Evolutionary conservation across 257 asterid genomes (phyloP), one percentile per base, ranked within the genome.

Genomic region (Vinca minor): DNA sequence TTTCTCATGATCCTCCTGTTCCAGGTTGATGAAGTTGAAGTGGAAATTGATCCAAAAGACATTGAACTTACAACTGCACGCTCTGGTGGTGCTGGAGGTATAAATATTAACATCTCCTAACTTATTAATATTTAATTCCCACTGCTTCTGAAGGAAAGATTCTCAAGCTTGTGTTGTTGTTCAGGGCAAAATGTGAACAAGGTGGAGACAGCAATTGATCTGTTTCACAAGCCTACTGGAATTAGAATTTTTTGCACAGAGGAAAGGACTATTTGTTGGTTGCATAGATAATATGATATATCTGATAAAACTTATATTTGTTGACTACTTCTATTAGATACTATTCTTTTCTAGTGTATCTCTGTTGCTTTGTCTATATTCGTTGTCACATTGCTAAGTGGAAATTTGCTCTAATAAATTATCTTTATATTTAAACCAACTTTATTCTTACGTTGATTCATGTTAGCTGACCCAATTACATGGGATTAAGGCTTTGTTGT

Each of bases 41-140:
- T 93, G 75, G 95, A 85, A 80, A 93, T 93, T 56, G 97, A 93
- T 63, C 95, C 97, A 44, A 93, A 93, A 79, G 99, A 93, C 73
- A 85, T 93, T 73, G 99, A 89, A 76, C 94, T 93, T 49, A 85
- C 99, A 52, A 93, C 97, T 23, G 90, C 97, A 59, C 87, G 99
- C 67, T 93, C 97, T 26, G 99, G 97, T 69, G 99, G 97, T 74
- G 99, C 98, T 74, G 99, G 99, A 87, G 99, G 99, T 93, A 84
- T 62, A 57, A 38, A 39, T 17, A 55, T 29, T 28, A 28, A 14
- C 32, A 56, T 56, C 23, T 56, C 7, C n/a, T 2, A 17, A 29
- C 31, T 56, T 8, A 1, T 17, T 14, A 25, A 56, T 31, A 17
- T 31, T 56, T 54, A 29, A 36, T 31, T 31, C 41, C 47, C 44